These are phyloP conservation scores for Plenodomus tracheiphilus DNA, from an alignment of 2,329 filamentous ascomycete species.

Conservation along the genomic window DNA sequence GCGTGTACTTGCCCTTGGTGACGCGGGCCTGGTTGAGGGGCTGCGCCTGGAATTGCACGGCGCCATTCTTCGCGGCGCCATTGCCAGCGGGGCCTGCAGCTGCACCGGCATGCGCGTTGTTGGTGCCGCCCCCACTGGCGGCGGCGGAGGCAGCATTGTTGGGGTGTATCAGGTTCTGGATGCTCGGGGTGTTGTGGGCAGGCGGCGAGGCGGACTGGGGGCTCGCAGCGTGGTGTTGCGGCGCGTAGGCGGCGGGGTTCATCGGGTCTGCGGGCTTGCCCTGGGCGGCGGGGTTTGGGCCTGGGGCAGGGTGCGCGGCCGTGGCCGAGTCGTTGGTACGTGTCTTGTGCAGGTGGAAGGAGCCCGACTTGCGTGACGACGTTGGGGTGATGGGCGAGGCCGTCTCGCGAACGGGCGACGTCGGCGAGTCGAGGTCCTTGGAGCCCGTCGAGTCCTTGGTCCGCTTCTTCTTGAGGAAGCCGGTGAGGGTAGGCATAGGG, in stretches of 20 bases:
- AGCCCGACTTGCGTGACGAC: constrained; percentile 37
- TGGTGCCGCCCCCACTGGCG: neutral
- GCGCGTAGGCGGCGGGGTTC: constrained; percentile 42
- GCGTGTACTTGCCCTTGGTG: constrained; percentile 96
- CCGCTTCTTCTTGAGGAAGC: constrained; percentile 98
- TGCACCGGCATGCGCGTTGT: constrained; percentile 28
- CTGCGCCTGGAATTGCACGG: constrained; percentile 42
- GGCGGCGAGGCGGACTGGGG: constrained; percentile 36
- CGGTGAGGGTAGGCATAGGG: constrained; percentile 82
- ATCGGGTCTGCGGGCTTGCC: constrained; percentile 47
- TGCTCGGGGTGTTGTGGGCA: constrained; percentile 74
- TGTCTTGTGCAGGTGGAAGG: constrained; percentile 33
- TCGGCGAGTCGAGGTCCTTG: constrained; percentile 67
- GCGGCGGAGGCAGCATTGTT: constrained; percentile 31
- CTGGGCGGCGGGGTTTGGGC: constrained; percentile 15
- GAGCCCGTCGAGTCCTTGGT: constrained; percentile 78
- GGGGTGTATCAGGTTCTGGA: constrained; percentile 81
- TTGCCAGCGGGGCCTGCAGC: constrained; percentile 19
- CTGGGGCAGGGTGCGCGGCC: constrained; percentile 2
- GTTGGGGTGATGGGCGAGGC: constrained; percentile 39
- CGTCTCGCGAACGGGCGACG: constrained; percentile 65
- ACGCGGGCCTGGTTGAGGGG: constrained; percentile 57
- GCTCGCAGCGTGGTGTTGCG: constrained; percentile 33
- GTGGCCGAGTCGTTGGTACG: constrained; percentile 36
- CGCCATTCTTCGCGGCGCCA: constrained; percentile 38